Evolutionary conservation across 345 rosid genomes (phyloP).

Genomic region (Atalantia buxifolia): DNA sequence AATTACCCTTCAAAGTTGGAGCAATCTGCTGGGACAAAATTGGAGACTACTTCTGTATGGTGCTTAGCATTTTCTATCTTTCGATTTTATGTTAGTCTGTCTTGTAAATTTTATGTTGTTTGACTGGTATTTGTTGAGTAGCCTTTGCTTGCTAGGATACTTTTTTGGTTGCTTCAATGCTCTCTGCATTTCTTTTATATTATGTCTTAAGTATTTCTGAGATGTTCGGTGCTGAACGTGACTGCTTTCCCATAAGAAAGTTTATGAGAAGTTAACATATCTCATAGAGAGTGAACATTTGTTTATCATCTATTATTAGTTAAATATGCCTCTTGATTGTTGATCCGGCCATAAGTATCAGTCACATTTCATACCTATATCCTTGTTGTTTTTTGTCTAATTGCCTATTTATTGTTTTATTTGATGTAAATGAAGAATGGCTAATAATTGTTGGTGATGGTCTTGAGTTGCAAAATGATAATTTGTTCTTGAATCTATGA

Average conservation of each 20-base stretch:
- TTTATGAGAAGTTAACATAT: background rate
- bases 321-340: background rate
- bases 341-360: background rate
- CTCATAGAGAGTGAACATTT: background rate
- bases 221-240: background rate
- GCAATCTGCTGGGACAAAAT: slow-evolving; percentile 40
- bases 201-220: no score
- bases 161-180: background rate
- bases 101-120: background rate
- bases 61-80: background rate
- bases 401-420: background rate
- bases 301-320: background rate
- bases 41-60: slow-evolving; percentile 51
- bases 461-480: background rate
- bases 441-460: background rate
- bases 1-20: slow-evolving; percentile 92
- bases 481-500: background rate
- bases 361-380: background rate
- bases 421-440: background rate
- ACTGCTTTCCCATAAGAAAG: background rate
- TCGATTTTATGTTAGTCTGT: slow-evolving; percentile 6
- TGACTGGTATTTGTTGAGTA: background rate
- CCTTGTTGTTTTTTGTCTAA: background rate
- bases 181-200: background rate
- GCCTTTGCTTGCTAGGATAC: background rate